phyloP scores from a whole-genome alignment of 2,329 filamentous ascomycete genomes.

The Albifimbria verrucaria region DNA sequence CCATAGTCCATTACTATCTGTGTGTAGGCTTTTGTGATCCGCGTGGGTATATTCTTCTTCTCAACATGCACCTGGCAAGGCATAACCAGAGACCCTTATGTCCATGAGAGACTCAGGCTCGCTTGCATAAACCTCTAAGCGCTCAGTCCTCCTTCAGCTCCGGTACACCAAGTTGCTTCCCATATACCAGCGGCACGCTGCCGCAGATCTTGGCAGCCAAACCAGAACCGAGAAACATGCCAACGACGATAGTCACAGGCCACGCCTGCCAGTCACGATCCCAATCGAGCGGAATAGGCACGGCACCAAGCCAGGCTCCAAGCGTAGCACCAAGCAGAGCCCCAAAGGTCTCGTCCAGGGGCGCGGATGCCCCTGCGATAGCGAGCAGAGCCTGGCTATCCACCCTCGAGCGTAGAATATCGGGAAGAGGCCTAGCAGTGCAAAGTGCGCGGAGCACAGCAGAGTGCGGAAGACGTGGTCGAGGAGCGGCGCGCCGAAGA shows the following conservation, averaged over 20 bases:
- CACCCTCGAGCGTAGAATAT: slow-evolving; percentile 85
- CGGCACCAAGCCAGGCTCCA: slow-evolving; percentile 88
- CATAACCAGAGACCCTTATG: too few relatives aligned
- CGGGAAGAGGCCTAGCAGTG: slow-evolving; percentile 73
- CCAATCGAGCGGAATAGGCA: slow-evolving; percentile 96
- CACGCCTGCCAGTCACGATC: slow-evolving; percentile 99
- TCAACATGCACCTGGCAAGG: too few relatives aligned
- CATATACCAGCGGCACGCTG: slow-evolving; percentile 36
- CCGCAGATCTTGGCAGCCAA: slow-evolving; percentile 64
- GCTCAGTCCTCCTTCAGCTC: slow-evolving; percentile 25
- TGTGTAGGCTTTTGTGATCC: too few relatives aligned
- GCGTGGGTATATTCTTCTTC: too few relatives aligned
- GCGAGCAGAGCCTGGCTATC: slow-evolving; percentile 68
- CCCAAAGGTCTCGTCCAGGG: slow-evolving; percentile 82
- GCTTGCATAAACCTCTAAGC: too few relatives aligned
- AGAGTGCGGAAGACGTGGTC: slow-evolving; percentile 76
- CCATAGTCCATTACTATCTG: too few relatives aligned
- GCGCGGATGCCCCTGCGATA: slow-evolving; percentile 63
- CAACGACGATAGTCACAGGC: slow-evolving; percentile 86
- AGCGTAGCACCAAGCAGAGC: slow-evolving; percentile 72
- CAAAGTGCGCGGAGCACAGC: slow-evolving; percentile 77
- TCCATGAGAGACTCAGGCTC: too few relatives aligned
- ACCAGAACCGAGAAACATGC: slow-evolving; percentile 75
- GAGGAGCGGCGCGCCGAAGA: slow-evolving; percentile 89
- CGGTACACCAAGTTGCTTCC: slow-evolving; percentile 34